phyloP scores from a whole-genome alignment of 2,329 filamentous ascomycete species.

The Talaromyces islandicus region DNA sequence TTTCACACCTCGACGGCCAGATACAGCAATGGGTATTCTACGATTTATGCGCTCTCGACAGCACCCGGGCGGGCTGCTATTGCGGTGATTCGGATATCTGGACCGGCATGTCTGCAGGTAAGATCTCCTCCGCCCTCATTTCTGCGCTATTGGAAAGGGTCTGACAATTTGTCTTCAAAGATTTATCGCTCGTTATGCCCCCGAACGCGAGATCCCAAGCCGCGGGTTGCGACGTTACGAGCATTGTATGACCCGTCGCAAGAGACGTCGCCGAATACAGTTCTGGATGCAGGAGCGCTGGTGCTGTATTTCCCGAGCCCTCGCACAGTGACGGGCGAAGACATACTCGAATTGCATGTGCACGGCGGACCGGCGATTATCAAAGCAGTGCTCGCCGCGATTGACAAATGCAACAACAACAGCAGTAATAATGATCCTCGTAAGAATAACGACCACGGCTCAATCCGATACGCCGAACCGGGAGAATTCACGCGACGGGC shows the following conservation, averaged over 20 bases:
- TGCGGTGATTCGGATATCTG: constrained; percentile 82
- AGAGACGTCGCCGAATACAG: constrained; percentile 29
- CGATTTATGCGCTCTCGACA: constrained; percentile 89
- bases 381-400: constrained; percentile 74
- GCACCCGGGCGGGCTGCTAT: constrained; percentile 82
- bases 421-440: no score
- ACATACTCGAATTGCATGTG: constrained; percentile 88
- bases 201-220: constrained; percentile 46
- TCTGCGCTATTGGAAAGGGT: neutral
- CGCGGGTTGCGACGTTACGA: constrained; percentile 64
- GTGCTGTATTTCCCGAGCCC: constrained; percentile 78
- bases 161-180: constrained; percentile 24
- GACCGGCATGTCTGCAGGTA: constrained; percentile 65
- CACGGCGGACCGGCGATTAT: constrained; percentile 88
- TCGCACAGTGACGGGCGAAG: constrained; percentile 82
- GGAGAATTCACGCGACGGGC: constrained; percentile 93
- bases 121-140: neutral
- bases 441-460: neutral
- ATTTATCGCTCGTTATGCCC: constrained; percentile 63
- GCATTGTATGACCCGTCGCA: constrained; percentile 59
- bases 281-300: constrained; percentile 72
- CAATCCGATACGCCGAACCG: constrained; percentile 81
- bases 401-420: constrained; percentile 45
- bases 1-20: neutral
- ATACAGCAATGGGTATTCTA: constrained; percentile 37